Base-by-base conservation (phyloP, 1,284 basidiomycete genomes). In the Boletellus deceptivus region DNA sequence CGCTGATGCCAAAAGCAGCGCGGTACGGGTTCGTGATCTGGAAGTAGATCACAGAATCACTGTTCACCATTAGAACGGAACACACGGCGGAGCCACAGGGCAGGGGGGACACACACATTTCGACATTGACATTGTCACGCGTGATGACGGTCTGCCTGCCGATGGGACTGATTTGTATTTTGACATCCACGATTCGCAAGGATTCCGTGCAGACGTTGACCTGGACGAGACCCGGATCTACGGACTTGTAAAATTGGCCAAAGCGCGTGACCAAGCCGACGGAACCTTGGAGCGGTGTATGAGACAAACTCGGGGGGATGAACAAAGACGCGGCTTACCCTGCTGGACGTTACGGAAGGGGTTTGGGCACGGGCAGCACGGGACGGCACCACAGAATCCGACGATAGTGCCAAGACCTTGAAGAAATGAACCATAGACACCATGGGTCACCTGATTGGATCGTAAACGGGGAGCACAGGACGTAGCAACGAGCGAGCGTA, bases 181-280 rank as follows among this genome's bases (percentile, higher is more conserved):
- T 95, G 69, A 98, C 94, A 62, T 97, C 92, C 54, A 95, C 93
- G 44, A 89, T 70, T 50, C 84, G 82, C 37, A 95, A 77, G 1
- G 78, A 77, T 69, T 98, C 94, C 8, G 90, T 90, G 77, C 93
- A 96, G 51, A 95, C 90, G 66, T 98, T 98, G 69, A 98, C 86
- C 62, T 92, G 83, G 47, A 89, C 86, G 20, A 98, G 80, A 59
- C 94, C 94, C 1, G 94, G 94, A 68, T 98, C 94, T 57, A 96
- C 93, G 6, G 89, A 85, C 69, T 89, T 91, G 83, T 94, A 95
- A 78, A 96, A 97, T 68, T 94, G 82, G 52, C 94, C 93, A 67
- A 97, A 97, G 49, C 93, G 86, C 44, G 87, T 84, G 62, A 98
- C 84, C 48, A 98, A 79, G 50, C 95, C 94, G 57, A 97, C 93